phyloP scores from a whole-genome alignment of 2,329 filamentous ascomycete species.

The Fusarium anguioides region DNA sequence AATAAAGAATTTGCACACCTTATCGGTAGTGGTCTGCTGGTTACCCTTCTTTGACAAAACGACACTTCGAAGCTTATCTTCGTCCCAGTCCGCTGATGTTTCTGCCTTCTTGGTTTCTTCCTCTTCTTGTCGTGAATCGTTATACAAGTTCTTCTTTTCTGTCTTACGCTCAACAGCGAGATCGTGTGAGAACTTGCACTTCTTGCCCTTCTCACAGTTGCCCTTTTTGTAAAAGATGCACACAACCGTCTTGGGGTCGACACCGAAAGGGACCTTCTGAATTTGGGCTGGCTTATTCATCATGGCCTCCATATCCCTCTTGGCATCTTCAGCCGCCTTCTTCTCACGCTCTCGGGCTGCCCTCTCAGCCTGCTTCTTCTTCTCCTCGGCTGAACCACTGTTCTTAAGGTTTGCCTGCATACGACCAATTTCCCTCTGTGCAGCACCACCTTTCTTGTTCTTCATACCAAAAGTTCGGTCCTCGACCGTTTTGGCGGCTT shows the following conservation, averaged over 20 bases:
- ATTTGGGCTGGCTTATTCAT: conserved; percentile 92
- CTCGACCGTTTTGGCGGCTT: conserved; percentile 75
- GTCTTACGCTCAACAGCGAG: conserved; percentile 88
- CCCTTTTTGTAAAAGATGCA: conserved; percentile 99
- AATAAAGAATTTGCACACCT: conserved; percentile 99
- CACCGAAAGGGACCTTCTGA: conserved; percentile 98
- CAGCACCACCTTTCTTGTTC: conserved; percentile 95
- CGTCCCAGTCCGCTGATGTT: conserved; percentile 96
- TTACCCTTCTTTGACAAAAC: conserved; percentile 98
- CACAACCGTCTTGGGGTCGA: conserved; percentile 96
- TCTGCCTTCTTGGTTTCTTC: conserved; percentile 83
- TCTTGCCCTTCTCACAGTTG: conserved; percentile 94
- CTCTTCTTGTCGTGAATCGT: conserved; percentile 76
- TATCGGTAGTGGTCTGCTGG: conserved; percentile 93
- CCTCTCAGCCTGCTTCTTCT: conserved; percentile 78
- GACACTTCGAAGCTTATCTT: conserved; percentile 91
- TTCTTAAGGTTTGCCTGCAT: conserved; percentile 78
- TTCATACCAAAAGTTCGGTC: conserved; percentile 99
- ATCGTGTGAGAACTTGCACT: conserved; percentile 98
- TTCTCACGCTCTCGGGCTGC: conserved; percentile 84
- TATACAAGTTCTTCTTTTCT: conserved; percentile 92
- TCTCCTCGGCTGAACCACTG: conserved; percentile 86
- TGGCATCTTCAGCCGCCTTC: conserved; percentile 86
- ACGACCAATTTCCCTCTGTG: conserved; percentile 90
- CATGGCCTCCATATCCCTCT: conserved; percentile 81